Evolutionary conservation across 345 rosid species (phyloP).

Genomic region (Odontarrhena argentea): DNA sequence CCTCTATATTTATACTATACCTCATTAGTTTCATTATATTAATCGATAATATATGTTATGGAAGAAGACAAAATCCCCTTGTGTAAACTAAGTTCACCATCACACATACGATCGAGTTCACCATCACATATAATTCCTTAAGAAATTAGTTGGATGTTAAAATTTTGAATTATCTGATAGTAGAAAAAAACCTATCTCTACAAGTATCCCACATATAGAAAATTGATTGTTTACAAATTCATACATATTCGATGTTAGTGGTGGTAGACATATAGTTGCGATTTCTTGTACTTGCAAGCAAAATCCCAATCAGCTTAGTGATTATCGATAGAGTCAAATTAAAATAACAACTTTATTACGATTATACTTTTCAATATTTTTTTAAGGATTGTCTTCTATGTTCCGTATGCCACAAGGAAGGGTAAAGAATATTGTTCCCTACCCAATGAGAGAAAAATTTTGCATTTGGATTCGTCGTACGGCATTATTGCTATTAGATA

Average conservation of each 20-base stretch:
- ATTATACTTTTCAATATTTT: constrained; percentile 4
- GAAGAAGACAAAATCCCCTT: too few species aligned
- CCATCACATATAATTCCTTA: too few species aligned
- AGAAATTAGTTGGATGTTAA: too few species aligned
- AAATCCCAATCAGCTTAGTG: constrained; percentile 36
- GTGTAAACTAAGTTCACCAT: too few species aligned
- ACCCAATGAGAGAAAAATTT: constrained; percentile 15
- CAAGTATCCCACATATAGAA: constrained; percentile 1
- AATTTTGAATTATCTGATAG: too few species aligned
- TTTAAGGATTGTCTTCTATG: constrained; percentile 29
- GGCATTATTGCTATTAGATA: constrained; percentile 30
- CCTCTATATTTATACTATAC: too few species aligned
- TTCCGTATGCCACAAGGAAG: constrained; percentile 42
- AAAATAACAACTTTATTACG: constrained; percentile 25
- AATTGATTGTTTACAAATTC: constrained; percentile 13
- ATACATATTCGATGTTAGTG: constrained; percentile 27
- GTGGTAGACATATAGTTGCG: constrained; percentile 27
- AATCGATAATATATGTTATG: too few species aligned
- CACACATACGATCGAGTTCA: too few species aligned
- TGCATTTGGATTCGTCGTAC: constrained; percentile 33
- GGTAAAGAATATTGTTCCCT: constrained; percentile 24
- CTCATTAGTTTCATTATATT: too few species aligned
- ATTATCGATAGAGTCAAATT: constrained; percentile 29
- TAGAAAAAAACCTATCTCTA: neutral
- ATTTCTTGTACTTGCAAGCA: constrained; percentile 37